Base-by-base conservation (phyloP, 768 basidiomycete genomes). In the Russula emetica region DNA sequence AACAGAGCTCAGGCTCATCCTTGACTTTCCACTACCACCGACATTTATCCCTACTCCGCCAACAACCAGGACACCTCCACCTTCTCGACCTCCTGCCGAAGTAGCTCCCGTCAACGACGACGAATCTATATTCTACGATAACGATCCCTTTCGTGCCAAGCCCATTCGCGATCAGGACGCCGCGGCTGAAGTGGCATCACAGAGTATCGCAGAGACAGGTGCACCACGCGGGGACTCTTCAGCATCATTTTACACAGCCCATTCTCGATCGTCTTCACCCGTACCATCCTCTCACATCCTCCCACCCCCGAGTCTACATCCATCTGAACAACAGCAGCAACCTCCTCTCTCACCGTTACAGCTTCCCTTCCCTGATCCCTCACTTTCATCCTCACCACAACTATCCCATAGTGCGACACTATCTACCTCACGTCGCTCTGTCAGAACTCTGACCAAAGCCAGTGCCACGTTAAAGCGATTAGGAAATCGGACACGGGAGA, bases 91-190 rank as follows among this genome's bases (percentile, higher is more conserved):
- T 63, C 28, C 58, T 28, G 16, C 55, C 9, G 55, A 53, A 20
- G 58, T 68, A 45, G 64, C 75, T 2, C 65, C 71, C 38, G 13
- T 70, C 18, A 63, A 66, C 26, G 69, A 71, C 60, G 58, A 69
- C 54, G 66, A 63, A 18, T 73, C 72, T 22, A 51, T 69, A 40
- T 68, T 63, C 63, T 68, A 69, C 68, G 73, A 75, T 55, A 67
- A 61, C 66, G 74, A 76, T 36, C 69, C 75, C 1, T 74, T 72
- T 58, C 61, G 71, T 54, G 55, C 50, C 18, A 67, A 70, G 18
- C 55, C 69, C 34, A 26, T 57, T 22, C 50, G 55, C n/a, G 64
- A 64, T 61, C 56, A 53, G 36, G 32, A 64, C 60, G 20, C 30
- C 7, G n/a, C 26, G 2, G 24, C 22, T 57, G 42, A 63, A 50